A percentile compares a stretch with the other conserved stretches of the same genome.
These are phyloP conservation scores for Rhizopus arrhizus DNA, from an alignment of 371 early-diverging fungal species.

Conservation along the genomic window DNA sequence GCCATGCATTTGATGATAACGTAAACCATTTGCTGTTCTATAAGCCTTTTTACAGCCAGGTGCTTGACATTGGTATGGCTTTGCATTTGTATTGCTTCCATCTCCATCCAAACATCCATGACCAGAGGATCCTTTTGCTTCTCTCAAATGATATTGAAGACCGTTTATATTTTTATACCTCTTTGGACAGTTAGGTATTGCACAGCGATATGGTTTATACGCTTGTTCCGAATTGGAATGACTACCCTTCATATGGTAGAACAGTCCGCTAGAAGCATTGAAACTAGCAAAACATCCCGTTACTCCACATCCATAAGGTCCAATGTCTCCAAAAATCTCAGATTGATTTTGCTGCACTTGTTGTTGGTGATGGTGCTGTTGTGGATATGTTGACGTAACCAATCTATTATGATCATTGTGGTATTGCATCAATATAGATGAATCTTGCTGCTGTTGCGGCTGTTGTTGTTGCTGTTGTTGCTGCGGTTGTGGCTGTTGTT, in stretches of 20 bases:
- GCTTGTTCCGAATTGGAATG: slow-evolving; percentile 52
- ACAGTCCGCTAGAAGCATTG: slow-evolving; percentile 59
- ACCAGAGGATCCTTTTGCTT: slow-evolving; percentile 55
- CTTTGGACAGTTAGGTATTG: slow-evolving; percentile 73
- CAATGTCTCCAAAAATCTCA: neutral
- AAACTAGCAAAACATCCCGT: slow-evolving; percentile 61
- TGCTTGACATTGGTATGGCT: slow-evolving; percentile 19
- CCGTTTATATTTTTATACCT: slow-evolving; percentile 93
- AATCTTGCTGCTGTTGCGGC: no score
- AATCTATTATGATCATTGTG: neutral
- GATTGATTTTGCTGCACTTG: slow-evolving; percentile 10
- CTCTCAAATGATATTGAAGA: slow-evolving; percentile 82
- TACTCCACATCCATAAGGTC: slow-evolving; percentile 70
- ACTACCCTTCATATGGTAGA: slow-evolving; percentile 66
- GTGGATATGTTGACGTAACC: neutral
- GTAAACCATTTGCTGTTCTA: slow-evolving; percentile 35
- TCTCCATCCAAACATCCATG: slow-evolving; percentile 6
- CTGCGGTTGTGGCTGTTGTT: no score
- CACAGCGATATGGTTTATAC: slow-evolving; percentile 75
- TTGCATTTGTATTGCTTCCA: neutral
- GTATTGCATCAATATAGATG: no score
- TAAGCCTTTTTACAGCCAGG: slow-evolving; percentile 40
- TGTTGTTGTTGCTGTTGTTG: no score
- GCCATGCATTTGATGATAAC: slow-evolving; percentile 34
- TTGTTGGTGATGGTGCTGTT: slow-evolving; percentile 1